These are phyloP conservation scores for Pichia ethanolica DNA, from an alignment of 805 yeast genomes.

Conservation along the genomic window DNA sequence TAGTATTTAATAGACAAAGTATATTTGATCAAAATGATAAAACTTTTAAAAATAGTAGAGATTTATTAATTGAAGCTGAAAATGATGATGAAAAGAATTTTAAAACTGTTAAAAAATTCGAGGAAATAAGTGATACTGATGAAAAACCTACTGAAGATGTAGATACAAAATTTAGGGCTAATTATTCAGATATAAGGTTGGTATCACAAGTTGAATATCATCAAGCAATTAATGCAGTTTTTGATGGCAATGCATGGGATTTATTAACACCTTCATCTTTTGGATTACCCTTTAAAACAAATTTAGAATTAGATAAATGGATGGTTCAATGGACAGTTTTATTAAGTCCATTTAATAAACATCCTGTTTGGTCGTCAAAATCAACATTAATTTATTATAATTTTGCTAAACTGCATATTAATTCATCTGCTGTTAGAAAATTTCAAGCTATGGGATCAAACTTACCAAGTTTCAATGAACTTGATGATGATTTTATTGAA, in stretches of 20 bases:
- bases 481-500: constrained; percentile 12
- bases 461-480: constrained; percentile 22
- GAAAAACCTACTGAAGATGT: neutral
- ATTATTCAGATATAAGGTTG: constrained; percentile 44
- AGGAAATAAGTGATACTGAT: neutral
- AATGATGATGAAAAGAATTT: neutral
- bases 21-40: constrained; percentile 42
- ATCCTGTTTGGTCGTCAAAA: constrained; percentile 59
- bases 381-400: constrained; percentile 64
- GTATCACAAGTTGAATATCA: constrained; percentile 64
- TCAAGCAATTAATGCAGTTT: constrained; percentile 52
- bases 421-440: constrained; percentile 41
- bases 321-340: constrained; percentile 76
- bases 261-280: constrained; percentile 50
- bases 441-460: constrained; percentile 29
- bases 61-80: constrained; percentile 24
- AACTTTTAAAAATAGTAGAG: constrained; percentile 35
- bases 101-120: neutral
- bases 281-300: constrained; percentile 63
- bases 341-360: constrained; percentile 46
- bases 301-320: constrained; percentile 66
- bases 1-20: constrained; percentile 51
- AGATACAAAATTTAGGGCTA: constrained; percentile 4
- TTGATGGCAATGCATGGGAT: constrained; percentile 55
- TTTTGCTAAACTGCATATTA: constrained; percentile 69